Conservation (phyloP, 345 rosid genomes). For the Eucalyptus decipiens region DNA sequence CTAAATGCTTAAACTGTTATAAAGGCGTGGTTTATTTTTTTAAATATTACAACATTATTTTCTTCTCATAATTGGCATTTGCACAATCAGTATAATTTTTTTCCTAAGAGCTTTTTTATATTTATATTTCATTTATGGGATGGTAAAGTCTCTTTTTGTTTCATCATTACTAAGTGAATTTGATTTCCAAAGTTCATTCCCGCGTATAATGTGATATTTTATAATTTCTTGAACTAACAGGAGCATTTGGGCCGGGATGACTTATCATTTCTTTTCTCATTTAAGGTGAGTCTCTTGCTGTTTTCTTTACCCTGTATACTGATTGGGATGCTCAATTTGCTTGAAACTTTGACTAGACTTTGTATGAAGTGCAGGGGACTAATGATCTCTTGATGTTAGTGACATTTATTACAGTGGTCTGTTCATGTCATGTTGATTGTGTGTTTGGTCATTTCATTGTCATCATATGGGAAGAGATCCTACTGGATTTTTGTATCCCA, state of each 20-base stretch:
- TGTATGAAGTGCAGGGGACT: not conserved
- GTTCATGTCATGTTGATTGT: not conserved
- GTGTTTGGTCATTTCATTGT: not conserved
- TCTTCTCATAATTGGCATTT: not conserved
- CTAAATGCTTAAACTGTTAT: too few species aligned
- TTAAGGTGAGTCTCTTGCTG: constrained; percentile 40
- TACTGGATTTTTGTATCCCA: not conserved
- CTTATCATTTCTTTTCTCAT: constrained; percentile 72
- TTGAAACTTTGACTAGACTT: not conserved
- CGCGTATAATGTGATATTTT: not conserved
- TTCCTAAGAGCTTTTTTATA: not conserved
- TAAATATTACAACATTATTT: not conserved
- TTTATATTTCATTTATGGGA: not conserved
- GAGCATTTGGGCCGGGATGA: constrained; percentile 91
- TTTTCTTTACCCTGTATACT: not conserved
- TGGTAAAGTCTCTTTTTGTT: not conserved
- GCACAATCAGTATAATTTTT: not conserved
- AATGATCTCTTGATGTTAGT: not conserved
- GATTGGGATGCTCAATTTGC: not conserved
- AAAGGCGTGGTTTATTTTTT: too few species aligned
- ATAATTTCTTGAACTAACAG: constrained; percentile 15
- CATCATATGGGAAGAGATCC: not conserved
- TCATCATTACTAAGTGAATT: not conserved
- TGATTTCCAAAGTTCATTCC: not conserved
- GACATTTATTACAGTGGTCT: not conserved